These are phyloP conservation scores for Wickerhamiella hasegawae DNA, from an alignment of 805 yeast species.

Conservation along the genomic window DNA sequence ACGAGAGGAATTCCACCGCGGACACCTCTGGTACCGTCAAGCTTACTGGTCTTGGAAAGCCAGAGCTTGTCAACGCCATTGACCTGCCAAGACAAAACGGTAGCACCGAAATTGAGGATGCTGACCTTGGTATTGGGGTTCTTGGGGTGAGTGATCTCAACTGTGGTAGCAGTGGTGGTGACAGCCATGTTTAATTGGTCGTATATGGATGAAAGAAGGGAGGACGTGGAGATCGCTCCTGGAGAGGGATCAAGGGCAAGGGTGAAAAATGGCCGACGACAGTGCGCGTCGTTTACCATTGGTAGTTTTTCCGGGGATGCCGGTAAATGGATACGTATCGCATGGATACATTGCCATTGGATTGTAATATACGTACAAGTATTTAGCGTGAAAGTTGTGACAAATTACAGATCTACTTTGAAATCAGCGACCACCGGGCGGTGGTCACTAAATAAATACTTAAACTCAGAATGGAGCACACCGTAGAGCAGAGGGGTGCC, in stretches of 20 bases:
- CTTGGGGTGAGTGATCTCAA: constrained; percentile 10
- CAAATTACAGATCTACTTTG: too few relatives aligned
- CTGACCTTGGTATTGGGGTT: constrained; percentile 26
- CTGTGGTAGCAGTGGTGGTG: constrained; percentile 2
- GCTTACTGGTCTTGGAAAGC: constrained; percentile 43
- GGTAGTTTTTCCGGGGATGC: too few relatives aligned
- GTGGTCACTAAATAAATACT: constrained; percentile 8
- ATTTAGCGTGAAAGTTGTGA: too few relatives aligned
- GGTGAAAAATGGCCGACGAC: too few relatives aligned
- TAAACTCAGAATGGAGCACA: constrained; percentile 8
- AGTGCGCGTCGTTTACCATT: too few relatives aligned
- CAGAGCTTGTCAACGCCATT: constrained; percentile 69
- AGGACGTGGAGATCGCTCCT: too few relatives aligned
- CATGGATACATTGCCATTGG: too few relatives aligned
- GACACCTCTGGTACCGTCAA: constrained; percentile 88
- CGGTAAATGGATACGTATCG: too few relatives aligned
- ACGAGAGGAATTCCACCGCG: constrained; percentile 96
- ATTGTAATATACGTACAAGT: too few relatives aligned
- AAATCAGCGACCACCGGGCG: constrained; percentile 8
- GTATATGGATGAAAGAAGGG: too few relatives aligned
- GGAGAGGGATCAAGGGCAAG: too few relatives aligned
- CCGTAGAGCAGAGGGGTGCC: constrained; percentile 6
- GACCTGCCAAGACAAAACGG: constrained; percentile 66
- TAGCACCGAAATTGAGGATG: constrained; percentile 77
- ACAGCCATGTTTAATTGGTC: neutral